These are phyloP conservation scores for Eustoma russellianum DNA, from an alignment of 257 asterid species.

Conservation along the genomic window DNA sequence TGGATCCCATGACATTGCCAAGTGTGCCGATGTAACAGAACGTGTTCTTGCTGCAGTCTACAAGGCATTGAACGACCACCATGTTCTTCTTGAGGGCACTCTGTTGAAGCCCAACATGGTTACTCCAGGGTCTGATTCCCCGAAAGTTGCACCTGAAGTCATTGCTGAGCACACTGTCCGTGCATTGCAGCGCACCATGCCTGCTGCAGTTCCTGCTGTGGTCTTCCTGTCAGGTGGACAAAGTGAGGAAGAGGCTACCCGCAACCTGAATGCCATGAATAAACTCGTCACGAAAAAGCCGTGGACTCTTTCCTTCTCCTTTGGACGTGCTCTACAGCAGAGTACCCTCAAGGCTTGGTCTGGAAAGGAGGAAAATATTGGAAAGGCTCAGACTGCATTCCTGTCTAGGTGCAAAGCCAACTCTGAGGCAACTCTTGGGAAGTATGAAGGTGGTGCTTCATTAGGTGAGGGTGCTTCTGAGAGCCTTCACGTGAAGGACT, in stretches of 20 bases:
- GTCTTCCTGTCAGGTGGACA: slow-evolving; percentile 90
- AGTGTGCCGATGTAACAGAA: slow-evolving; percentile 59
- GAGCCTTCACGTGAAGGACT: slow-evolving; percentile 81
- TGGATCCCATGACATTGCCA: slow-evolving; percentile 45
- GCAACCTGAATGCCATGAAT: slow-evolving; percentile 84
- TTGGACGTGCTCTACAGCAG: slow-evolving; percentile 88
- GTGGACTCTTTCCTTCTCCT: slow-evolving; percentile 74
- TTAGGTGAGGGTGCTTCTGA: slow-evolving; percentile 69
- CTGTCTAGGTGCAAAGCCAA: slow-evolving; percentile 72
- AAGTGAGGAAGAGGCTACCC: slow-evolving; percentile 82
- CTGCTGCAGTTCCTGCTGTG: slow-evolving; percentile 86
- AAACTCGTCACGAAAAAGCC: slow-evolving; percentile 65
- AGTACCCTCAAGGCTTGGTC: slow-evolving; percentile 91
- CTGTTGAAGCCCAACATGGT: slow-evolving; percentile 72
- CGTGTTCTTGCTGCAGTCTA: slow-evolving; percentile 64
- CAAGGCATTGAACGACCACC: slow-evolving; percentile 66
- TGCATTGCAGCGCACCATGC: slow-evolving; percentile 83
- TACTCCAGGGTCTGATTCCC: slow-evolving; percentile 56
- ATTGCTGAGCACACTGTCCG: slow-evolving; percentile 74
- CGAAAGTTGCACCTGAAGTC: slow-evolving; percentile 51
- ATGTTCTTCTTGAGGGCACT: slow-evolving; percentile 59
- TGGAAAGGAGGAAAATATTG: slow-evolving; percentile 62
- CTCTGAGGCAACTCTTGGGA: slow-evolving; percentile 77
- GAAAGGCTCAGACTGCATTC: slow-evolving; percentile 69
- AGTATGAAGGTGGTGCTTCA: slow-evolving; percentile 38